Evolutionary conservation across 495 filamentous ascomycete genomes (phyloP).

Genomic region (Neurospora cerealis): DNA sequence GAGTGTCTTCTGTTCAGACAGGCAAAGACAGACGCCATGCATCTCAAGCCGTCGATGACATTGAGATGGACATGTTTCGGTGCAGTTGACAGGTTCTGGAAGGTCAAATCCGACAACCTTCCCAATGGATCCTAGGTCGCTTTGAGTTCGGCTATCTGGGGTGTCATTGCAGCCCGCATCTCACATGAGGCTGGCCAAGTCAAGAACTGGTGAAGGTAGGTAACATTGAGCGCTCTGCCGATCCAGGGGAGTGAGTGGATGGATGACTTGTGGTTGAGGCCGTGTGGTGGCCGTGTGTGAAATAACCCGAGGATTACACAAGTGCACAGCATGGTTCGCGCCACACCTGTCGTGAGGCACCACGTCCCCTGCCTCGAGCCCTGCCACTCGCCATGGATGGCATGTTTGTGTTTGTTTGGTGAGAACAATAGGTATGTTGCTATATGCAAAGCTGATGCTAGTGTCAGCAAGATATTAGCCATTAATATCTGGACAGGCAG

Average conservation of each 20-base stretch:
- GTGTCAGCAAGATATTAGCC: background rate
- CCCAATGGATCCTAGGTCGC: slow-evolving; percentile 10
- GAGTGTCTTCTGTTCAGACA: background rate
- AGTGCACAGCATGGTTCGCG: background rate
- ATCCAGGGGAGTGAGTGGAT: background rate
- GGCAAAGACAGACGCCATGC: background rate
- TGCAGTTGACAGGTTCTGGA: slow-evolving; percentile 7
- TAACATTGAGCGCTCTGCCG: background rate
- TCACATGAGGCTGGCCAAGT: background rate
- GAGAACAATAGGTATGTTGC: background rate
- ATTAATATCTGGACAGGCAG: background rate
- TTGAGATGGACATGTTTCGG: background rate
- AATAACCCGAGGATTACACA: background rate
- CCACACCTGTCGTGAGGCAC: background rate
- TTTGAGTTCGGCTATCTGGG: background rate
- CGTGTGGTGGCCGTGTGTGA: background rate
- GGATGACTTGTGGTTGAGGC: background rate
- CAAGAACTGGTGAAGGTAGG: background rate
- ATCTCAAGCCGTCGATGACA: background rate
- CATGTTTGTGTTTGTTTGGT: background rate
- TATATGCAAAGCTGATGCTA: background rate
- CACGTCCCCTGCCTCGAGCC: background rate
- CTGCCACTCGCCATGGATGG: background rate
- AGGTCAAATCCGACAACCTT: slow-evolving; percentile 14
- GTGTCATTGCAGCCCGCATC: background rate